Percentiles rank a stretch among this genome's conserved stretches.
These are phyloP conservation scores for Luffa acutangula DNA, from an alignment of 306 rosid genomes.

Conservation along the genomic window DNA sequence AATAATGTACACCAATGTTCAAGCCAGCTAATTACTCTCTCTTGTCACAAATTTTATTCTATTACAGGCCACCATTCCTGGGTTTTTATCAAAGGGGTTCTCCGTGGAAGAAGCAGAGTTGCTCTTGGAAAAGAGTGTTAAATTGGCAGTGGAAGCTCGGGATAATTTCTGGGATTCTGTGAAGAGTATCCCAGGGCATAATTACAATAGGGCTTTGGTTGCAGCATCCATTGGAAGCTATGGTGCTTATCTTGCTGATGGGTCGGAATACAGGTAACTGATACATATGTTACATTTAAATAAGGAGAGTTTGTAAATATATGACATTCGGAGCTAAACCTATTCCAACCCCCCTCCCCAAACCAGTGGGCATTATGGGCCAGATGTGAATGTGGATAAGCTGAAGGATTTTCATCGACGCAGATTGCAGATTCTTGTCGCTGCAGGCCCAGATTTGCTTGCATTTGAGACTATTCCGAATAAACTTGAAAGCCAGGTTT, in stretches of 20 bases:
- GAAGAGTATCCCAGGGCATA: slow-evolving; percentile 29
- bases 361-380: slow-evolving; percentile 61
- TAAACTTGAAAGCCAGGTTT: slow-evolving; percentile 78
- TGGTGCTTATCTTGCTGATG: slow-evolving; percentile 96
- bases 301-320: neutral
- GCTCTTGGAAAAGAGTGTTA: slow-evolving; percentile 52
- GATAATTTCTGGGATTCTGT: slow-evolving; percentile 57
- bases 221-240: slow-evolving; percentile 95
- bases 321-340: neutral
- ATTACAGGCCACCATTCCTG: slow-evolving; percentile 64
- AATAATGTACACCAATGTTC: neutral
- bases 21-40: neutral
- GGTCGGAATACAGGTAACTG: slow-evolving; percentile 74
- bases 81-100: slow-evolving; percentile 65
- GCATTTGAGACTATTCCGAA: slow-evolving; percentile 89
- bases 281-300: neutral
- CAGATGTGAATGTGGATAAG: slow-evolving; percentile 46
- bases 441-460: slow-evolving; percentile 76
- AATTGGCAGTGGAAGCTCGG: slow-evolving; percentile 74
- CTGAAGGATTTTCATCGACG: slow-evolving; percentile 85
- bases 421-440: slow-evolving; percentile 65
- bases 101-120: slow-evolving; percentile 56
- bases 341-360: neutral
- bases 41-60: neutral
- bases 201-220: slow-evolving; percentile 50